Conservation (phyloP, 2,329 filamentous ascomycete species). For the Bisporella sp. region DNA sequence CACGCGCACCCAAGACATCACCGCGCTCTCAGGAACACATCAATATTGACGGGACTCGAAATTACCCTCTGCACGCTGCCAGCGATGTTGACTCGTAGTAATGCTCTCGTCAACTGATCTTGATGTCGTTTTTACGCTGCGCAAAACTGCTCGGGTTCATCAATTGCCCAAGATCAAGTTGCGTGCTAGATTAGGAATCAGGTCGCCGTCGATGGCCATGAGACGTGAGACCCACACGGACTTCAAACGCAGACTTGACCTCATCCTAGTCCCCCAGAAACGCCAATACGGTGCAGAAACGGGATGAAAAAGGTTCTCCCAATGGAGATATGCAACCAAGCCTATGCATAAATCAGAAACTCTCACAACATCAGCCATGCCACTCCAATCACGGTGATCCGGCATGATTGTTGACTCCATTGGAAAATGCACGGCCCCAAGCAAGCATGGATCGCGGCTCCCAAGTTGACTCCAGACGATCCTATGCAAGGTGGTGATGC, state of each 20-base stretch:
- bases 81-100: too few species aligned
- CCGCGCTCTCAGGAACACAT: too few species aligned
- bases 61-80: too few species aligned
- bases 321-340: slow-evolving; percentile 24
- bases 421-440: slow-evolving; percentile 20
- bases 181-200: too few species aligned
- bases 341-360: slow-evolving; percentile 29
- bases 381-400: slow-evolving; percentile 13
- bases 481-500: slow-evolving; percentile 13
- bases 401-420: slow-evolving; percentile 15
- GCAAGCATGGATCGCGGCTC: slow-evolving; percentile 13
- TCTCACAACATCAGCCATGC: slow-evolving; percentile 21
- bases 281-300: slow-evolving; percentile 25
- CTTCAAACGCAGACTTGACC: slow-evolving; percentile 18
- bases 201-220: not conserved
- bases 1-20: not conserved
- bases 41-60: too few species aligned
- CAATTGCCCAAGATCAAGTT: too few species aligned
- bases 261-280: slow-evolving; percentile 22
- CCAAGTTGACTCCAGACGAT: slow-evolving; percentile 19
- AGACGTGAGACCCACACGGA: slow-evolving; percentile 9
- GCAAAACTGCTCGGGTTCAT: too few species aligned
- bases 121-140: too few species aligned
- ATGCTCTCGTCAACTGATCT: too few species aligned
- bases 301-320: slow-evolving; percentile 20